Base-by-base conservation (phyloP, 805 yeast species). In the Nakazawaea wickerhamii region DNA sequence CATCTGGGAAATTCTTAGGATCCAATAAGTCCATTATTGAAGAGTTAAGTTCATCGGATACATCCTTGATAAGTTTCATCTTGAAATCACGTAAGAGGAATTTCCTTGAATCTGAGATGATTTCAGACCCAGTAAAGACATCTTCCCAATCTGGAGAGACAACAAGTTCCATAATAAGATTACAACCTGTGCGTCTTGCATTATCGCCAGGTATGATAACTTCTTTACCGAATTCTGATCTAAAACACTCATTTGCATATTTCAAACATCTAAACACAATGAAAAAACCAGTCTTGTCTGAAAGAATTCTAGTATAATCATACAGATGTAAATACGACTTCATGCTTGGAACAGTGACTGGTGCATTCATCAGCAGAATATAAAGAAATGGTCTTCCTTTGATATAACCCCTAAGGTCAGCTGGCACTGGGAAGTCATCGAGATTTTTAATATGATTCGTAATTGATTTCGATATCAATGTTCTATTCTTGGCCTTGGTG, bases 1-100 rank as follows among this genome's bases (percentile, higher is more conserved):
- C 55, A 3, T 70, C 73, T 1, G 86, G 83, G 53, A 74, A 82
- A 30, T 71, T 71, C 4, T 73, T 75, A 30, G 79, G 80, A 44
- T 75, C 72, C 49, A 88, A 65, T 15, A 73, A 60, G 23, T 80
- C 80, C 41, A 84, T 66, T 14, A 88, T 74, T 1, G 71, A 68
- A 0, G 93, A 87, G 19, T 86, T 72, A 3, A 84, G 62, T 46
- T 87, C 74, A 53, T 80, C 91, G 50, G 84, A 69, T 19, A 88
- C 74, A 60, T 88, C 95, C 47, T 82, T 81, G 17, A 78, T 63
- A 35, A 88, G 58, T 36, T 80, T 78, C 9, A 67, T 64, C 46
- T 76, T 77, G 39, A 88, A 68, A 49, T 88, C 95, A 43, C 73
- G 76, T 20, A 80, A 55, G 37, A 89, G 64, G 40, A 71, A 61